Base-by-base conservation (phyloP, 2,329 filamentous ascomycete species). In the Penicillium sp. region DNA sequence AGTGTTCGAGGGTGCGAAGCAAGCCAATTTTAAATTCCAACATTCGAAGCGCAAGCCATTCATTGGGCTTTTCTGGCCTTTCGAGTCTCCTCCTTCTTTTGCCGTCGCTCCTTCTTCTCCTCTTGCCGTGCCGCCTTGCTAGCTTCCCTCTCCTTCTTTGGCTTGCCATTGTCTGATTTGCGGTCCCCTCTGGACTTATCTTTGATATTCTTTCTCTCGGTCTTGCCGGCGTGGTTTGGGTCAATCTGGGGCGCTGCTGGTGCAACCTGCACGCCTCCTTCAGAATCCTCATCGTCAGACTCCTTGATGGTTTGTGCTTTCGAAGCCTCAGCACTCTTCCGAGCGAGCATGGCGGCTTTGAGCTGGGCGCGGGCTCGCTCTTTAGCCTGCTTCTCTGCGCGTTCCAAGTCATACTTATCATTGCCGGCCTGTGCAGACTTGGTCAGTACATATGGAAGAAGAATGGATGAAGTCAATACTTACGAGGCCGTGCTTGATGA, bases 401-500 rank as follows among this genome's bases (percentile, higher is more conserved):
- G 73, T 64, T 80, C 72, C 8, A 79, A 59, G 55, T 83, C 79
- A 59, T 78, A 73, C 65, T 79, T 79, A 34, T 81, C 72, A 67
- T 84, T 79, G 34, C 76, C 76, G 51, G 75, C 68, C 76, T 78
- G 44, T 14, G 27, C 4, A 30, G 23, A 41, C 19, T 34, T 23
- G 18, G n/a, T 45, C 39, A 35, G n/a, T 4, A 13, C 23, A 18
- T 18, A 38, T 26, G n/a, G 5, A 1, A 14, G 9, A 16, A 29
- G 3, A 18, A 30, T 34, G 10, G 6, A 30, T 16, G 0, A 8
- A 5, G 7, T 30, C 27, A 14, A 30, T 26, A 70, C 82, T 63
- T 76, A 90, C 87, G 66, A 97, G 76, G 49, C 89, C 90, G 56
- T 90, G 84, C 68, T 88, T 90, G 65, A 99, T 86, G 56, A 99